These are phyloP conservation scores for Pestalotiopsis sp. DNA, from an alignment of 2,329 filamentous ascomycete genomes.

Conservation along the genomic window DNA sequence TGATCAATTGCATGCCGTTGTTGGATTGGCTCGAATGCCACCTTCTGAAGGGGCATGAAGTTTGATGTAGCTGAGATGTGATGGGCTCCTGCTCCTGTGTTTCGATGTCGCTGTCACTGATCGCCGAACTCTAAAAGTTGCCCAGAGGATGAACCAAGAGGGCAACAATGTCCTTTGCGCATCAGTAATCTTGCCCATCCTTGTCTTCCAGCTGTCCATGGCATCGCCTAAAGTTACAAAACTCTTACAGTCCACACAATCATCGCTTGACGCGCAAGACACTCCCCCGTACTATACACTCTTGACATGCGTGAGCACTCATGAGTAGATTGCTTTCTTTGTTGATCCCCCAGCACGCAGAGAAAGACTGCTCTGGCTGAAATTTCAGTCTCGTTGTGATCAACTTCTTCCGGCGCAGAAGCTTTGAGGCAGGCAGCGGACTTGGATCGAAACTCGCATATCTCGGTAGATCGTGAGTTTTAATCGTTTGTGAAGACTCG, in stretches of 20 bases:
- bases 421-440: too few relatives aligned
- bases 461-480: too few relatives aligned
- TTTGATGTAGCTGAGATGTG: background rate
- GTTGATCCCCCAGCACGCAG: background rate
- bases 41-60: too few relatives aligned
- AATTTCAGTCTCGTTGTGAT: too few relatives aligned
- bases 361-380: background rate
- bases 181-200: background rate
- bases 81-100: background rate
- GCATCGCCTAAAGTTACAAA: background rate
- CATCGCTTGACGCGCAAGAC: background rate
- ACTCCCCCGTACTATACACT: background rate
- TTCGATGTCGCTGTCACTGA: background rate
- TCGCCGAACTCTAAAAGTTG: background rate
- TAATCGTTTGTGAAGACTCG: background rate
- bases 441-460: too few relatives aligned
- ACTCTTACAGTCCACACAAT: background rate
- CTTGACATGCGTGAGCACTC: background rate
- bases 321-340: background rate
- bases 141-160: background rate
- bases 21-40: too few relatives aligned
- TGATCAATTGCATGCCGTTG: too few relatives aligned
- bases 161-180: background rate
- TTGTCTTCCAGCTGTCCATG: background rate
- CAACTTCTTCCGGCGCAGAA: too few relatives aligned